A percentile compares a stretch with the other conserved stretches of the same genome.
Conservation (phyloP, 768 basidiomycete genomes). For the Suillus bovinus region DNA sequence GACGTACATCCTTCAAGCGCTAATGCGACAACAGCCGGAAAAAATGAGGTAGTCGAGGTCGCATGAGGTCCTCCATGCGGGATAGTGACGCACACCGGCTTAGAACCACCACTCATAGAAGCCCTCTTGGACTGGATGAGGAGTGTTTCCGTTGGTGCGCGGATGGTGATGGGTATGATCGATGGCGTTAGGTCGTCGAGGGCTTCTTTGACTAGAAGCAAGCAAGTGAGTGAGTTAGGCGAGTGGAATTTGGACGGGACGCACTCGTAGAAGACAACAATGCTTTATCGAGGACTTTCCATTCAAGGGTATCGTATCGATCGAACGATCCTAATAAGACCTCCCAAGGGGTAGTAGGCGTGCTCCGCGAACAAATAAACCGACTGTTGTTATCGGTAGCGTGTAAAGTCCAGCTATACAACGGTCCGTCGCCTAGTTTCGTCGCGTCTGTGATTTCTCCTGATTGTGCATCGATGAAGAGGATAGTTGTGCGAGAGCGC, state of each 20-base stretch:
- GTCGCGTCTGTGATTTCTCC: slow-evolving; percentile 41
- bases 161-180: slow-evolving; percentile 50
- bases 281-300: slow-evolving; percentile 47
- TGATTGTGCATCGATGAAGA: slow-evolving; percentile 43
- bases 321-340: slow-evolving; percentile 49
- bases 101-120: slow-evolving; percentile 14
- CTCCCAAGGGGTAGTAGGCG: slow-evolving; percentile 46
- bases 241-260: slow-evolving; percentile 12
- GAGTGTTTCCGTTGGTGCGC: slow-evolving; percentile 52
- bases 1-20: slow-evolving; percentile 64
- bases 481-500: slow-evolving; percentile 52
- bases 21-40: slow-evolving; percentile 41
- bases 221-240: not conserved
- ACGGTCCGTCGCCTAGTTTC: slow-evolving; percentile 12
- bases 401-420: slow-evolving; percentile 55
- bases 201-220: slow-evolving; percentile 40
- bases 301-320: slow-evolving; percentile 23
- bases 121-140: slow-evolving; percentile 39
- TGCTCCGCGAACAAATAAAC: slow-evolving; percentile 54
- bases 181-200: slow-evolving; percentile 42
- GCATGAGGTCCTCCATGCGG: slow-evolving; percentile 69
- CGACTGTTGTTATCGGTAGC: slow-evolving; percentile 44
- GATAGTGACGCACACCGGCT: slow-evolving; percentile 51
- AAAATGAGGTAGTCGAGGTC: slow-evolving; percentile 48
- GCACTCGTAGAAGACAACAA: slow-evolving; percentile 42